Evolutionary conservation across 2,329 filamentous ascomycete species (phyloP).

Genomic region (Didymella exigua): DNA sequence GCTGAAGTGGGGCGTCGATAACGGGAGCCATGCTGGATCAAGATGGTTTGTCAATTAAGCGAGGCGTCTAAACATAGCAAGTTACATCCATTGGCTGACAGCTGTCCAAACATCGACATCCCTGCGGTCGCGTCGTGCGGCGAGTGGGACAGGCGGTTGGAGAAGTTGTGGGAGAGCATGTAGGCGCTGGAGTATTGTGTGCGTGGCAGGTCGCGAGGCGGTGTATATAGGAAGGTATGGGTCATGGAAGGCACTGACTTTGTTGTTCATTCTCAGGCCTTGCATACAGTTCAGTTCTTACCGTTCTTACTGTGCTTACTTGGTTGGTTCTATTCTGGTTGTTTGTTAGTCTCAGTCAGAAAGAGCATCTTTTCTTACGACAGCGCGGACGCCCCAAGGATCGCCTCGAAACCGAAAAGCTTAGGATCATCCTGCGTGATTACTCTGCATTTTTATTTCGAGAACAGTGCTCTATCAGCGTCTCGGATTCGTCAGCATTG

Average conservation of each 20-base stretch:
- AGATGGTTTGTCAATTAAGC: conserved; percentile 10
- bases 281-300: conserved; percentile 1
- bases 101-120: neutral
- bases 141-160: conserved; percentile 20
- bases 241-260: conserved; percentile 12
- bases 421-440: neutral
- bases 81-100: neutral
- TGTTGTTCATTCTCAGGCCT: conserved; percentile 4
- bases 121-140: neutral
- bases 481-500: neutral
- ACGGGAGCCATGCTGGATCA: conserved; percentile 2
- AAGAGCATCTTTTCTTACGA: conserved; percentile 8
- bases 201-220: conserved; percentile 9
- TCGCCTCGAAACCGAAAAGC: neutral
- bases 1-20: conserved; percentile 7
- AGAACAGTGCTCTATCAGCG: conserved; percentile 4
- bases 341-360: neutral
- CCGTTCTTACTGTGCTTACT: conserved; percentile 9
- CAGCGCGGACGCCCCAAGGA: conserved; percentile 11
- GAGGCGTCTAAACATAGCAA: conserved; percentile 13
- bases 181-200: conserved; percentile 16
- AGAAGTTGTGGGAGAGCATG: neutral
- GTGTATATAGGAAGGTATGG: conserved; percentile 14
- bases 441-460: conserved; percentile 1
- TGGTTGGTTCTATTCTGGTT: conserved; percentile 9